phyloP scores from a whole-genome alignment of 2,329 filamentous ascomycete genomes.

The Plectosphaerella cucumerina region DNA sequence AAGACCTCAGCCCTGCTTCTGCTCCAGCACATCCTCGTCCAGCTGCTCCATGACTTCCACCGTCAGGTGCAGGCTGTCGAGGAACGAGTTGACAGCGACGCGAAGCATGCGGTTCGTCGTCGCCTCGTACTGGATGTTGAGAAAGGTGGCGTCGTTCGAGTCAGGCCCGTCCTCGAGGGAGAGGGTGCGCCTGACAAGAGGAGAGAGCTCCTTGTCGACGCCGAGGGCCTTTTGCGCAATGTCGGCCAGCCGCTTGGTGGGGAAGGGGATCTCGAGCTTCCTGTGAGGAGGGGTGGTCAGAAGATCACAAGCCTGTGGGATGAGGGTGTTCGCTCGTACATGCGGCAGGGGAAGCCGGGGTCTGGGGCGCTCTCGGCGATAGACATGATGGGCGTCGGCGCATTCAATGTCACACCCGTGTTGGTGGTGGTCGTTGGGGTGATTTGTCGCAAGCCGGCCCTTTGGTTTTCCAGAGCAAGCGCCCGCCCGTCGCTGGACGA shows the following conservation, averaged over 20 bases:
- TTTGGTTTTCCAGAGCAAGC: no score
- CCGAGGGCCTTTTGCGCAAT: conserved; percentile 71
- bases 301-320: conserved; percentile 14
- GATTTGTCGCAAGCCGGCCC: no score
- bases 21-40: conserved; percentile 72
- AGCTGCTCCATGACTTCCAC: conserved; percentile 87
- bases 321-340: conserved; percentile 42
- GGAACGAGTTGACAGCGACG: conserved; percentile 93
- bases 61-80: conserved; percentile 82
- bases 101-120: conserved; percentile 95
- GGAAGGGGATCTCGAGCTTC: conserved; percentile 75
- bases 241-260: conserved; percentile 70
- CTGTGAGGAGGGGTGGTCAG: conserved; percentile 34
- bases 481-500: neutral
- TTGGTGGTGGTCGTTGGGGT: no score
- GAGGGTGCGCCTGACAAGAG: conserved; percentile 72
- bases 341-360: conserved; percentile 55
- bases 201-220: conserved; percentile 87
- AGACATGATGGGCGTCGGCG: no score
- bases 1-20: neutral
- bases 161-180: conserved; percentile 32
- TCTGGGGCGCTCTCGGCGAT: conserved; percentile 35
- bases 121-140: conserved; percentile 75
- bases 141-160: conserved; percentile 38
- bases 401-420: no score